Evolutionary conservation across 78 protist species (phyloP).

Genomic region (Diacronema lutheri): DNA sequence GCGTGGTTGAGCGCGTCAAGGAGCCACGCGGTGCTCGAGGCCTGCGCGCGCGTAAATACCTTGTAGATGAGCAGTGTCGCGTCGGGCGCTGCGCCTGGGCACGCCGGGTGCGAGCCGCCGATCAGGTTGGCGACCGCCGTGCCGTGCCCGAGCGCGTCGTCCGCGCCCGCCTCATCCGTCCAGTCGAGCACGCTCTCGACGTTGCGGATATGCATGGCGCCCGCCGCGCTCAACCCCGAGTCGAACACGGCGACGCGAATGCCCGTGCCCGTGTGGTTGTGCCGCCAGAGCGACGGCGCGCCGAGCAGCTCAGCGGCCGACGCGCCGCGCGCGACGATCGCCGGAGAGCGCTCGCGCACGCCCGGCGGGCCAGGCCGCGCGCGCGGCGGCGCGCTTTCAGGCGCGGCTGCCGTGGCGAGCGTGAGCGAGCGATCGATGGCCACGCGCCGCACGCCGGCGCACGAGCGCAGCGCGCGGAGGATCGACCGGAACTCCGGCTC

Average conservation of each 20-base stretch:
- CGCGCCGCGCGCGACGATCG: too few species aligned
- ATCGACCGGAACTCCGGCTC: too few species aligned
- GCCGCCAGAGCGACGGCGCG: too few species aligned
- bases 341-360: too few species aligned
- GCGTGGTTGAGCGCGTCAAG: conserved; percentile 39
- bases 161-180: conserved; percentile 59
- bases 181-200: conserved; percentile 36
- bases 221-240: neutral
- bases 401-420: too few species aligned
- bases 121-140: conserved; percentile 84
- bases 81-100: conserved; percentile 86
- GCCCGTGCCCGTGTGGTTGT: neutral
- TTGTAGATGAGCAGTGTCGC: conserved; percentile 69
- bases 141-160: conserved; percentile 88
- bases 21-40: conserved; percentile 3
- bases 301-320: too few species aligned
- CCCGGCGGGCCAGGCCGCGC: too few species aligned
- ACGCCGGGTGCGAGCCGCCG: neutral
- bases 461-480: too few species aligned
- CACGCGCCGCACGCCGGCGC: too few species aligned
- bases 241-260: neutral
- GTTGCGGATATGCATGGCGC: neutral
- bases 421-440: too few species aligned
- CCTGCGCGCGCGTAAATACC: conserved; percentile 74
- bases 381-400: too few species aligned